Base-by-base conservation (phyloP, 1,139 yeast species). In the Saccharomyces hybrid region DNA sequence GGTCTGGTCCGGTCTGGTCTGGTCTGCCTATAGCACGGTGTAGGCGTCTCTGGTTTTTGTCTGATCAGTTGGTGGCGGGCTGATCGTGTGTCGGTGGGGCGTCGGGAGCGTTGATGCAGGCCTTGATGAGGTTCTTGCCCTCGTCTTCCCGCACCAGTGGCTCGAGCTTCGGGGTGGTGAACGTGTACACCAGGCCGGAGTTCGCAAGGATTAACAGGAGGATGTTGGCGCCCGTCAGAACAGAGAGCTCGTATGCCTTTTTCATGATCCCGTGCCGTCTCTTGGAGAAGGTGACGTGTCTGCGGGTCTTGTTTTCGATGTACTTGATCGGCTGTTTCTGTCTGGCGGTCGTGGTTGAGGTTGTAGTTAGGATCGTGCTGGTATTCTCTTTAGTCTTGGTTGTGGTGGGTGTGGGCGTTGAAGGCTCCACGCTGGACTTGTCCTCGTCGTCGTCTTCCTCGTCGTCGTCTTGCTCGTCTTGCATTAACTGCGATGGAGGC, bases 191-290 rank as follows among this genome's bases (percentile, higher is more conserved):
- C 60, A 91, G 82, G 5, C 98, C 98, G 19, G 98, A 91, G 72
- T 91, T 97, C 54, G 95, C 85, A 50, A 91, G 96, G 58, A 93
- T 97, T 64, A 91, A 80, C 58, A 91, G 77, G 63, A 91, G 79
- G 46, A 93, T 97, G 73, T 91, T 97, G 48, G 97, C 91, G 52
- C 99, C 98, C 11, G 98, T 91, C 65, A 91, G 80, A 52, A 93
- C 97, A 21, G 95, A 84, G 63, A 91, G 79, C 71, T 91, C 99
- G 74, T 91, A 91, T 21, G 98, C 98, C 76, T 86, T 91, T 75
- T 91, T 91, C 97, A 93, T 91, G 68, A 91, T 90, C 58, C 98
- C 98, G 42, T 96, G 96, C 73, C 90, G 88, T 73, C 98, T 87
- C 76, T 91, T 93, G 57, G 96, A 88, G 67, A 93, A 93, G 14